Percentiles rank a stretch among this genome's conserved stretches.
Conservation (phyloP, 345 rosid genomes). For the Orychophragmus violaceus region DNA sequence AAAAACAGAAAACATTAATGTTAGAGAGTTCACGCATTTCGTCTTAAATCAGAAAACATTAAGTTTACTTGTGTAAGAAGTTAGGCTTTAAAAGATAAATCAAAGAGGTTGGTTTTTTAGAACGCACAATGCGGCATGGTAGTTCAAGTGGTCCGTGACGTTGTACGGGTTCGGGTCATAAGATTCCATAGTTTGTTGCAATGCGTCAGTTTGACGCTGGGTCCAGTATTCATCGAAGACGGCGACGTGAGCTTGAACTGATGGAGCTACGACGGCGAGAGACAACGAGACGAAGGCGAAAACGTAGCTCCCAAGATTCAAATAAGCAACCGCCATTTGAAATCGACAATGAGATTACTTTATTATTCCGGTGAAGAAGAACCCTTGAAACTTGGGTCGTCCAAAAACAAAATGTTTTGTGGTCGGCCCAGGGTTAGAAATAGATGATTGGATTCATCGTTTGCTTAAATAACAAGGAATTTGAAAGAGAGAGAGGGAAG, state of each 20-base stretch:
- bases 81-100: not conserved
- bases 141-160: conserved; percentile 45
- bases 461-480: conserved; percentile 27
- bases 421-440: conserved; percentile 36
- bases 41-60: not conserved
- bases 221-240: conserved; percentile 56
- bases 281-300: conserved; percentile 11
- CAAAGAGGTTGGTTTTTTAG: not conserved
- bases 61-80: not conserved
- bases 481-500: conserved; percentile 10
- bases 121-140: conserved; percentile 21
- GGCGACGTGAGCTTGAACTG: conserved; percentile 33
- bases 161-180: conserved; percentile 45
- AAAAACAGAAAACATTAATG: not conserved
- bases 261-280: conserved; percentile 1
- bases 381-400: conserved; percentile 29
- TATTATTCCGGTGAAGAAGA: not conserved
- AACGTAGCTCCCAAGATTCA: conserved; percentile 23
- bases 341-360: not conserved
- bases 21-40: not conserved
- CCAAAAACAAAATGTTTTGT: conserved; percentile 20
- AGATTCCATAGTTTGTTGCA: conserved; percentile 19
- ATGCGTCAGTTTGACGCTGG: conserved; percentile 33
- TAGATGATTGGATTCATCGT: conserved; percentile 10
- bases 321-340: conserved; percentile 14